Base-by-base conservation (phyloP, 495 filamentous ascomycete species). In the Evernia prunastri region DNA sequence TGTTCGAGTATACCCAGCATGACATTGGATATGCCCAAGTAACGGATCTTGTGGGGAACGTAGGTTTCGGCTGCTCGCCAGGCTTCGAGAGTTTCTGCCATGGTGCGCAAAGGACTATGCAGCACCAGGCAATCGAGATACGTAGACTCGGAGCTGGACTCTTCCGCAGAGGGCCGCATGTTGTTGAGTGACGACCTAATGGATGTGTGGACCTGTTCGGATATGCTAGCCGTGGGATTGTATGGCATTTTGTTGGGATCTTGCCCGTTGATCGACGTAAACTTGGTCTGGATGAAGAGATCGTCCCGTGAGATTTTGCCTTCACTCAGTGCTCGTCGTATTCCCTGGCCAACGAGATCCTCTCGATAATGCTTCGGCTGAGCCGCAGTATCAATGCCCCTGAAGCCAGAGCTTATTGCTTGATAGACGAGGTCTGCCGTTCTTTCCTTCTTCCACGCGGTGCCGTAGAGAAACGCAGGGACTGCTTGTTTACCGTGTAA, bases 351-450 rank as follows among this genome's bases (percentile, higher is more conserved):
- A 0, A 89, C 86, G n/a, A 87, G 74, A 63, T 82, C 75, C 72
- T 95, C 90, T 61, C 85, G 81, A 68, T 93, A 94, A 72, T 93
- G 90, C 63, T 81, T 81, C 18, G 89, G 89, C 70, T 92, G 89
- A 56, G 87, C 88, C 9, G 89, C 89, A 0, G 89, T 92, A 69
- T 95, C 90, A 60, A 93, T 76, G 23, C 79, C 89, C 10, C 82
- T 79, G 71, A 94, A 95, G 11, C 90, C 90, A 17, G 84, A 74
- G 59, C 80, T 78, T 66, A 95, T 69, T 31, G 90, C 90, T 67
- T 81, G 75, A 68, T 86, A 80, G 33, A 92, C 89, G 1, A 91
- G 79, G 42, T 84, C 79, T 25, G 82, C 78, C 1, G 87, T 91
- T 35, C 73, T 74, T 4, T 86, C 85, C 71, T 90, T 89, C 75